Evolutionary conservation across 371 early-diverging fungal genomes (phyloP).

Genomic region (Fennellomyces sp.): DNA sequence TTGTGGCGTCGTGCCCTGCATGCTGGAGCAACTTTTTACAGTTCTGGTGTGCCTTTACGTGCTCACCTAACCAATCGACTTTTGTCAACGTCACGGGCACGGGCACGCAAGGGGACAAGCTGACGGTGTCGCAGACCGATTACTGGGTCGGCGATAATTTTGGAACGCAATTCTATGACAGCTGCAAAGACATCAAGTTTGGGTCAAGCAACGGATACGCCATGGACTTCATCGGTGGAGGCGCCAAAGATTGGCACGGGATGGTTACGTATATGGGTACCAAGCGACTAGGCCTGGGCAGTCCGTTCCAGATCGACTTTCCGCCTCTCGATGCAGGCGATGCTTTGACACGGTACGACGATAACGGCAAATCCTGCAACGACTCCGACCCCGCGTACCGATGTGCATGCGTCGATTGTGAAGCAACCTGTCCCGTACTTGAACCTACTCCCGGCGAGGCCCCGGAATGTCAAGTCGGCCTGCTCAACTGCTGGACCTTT

Average conservation of each 20-base stretch:
- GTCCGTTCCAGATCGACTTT: constrained; percentile 77
- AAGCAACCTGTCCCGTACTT: constrained; percentile 59
- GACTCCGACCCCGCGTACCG: constrained; percentile 59
- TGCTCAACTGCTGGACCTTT: constrained; percentile 63
- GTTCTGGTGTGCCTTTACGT: constrained; percentile 78
- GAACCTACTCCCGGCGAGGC: constrained; percentile 53
- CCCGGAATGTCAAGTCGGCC: constrained; percentile 55
- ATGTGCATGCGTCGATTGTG: constrained; percentile 79
- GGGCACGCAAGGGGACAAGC: constrained; percentile 17
- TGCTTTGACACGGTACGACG: constrained; percentile 35
- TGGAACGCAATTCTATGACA: constrained; percentile 68
- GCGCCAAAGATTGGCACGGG: constrained; percentile 69
- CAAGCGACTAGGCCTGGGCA: constrained; percentile 61
- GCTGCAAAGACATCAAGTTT: constrained; percentile 80
- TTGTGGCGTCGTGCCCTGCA: constrained; percentile 75
- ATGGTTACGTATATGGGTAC: constrained; percentile 71
- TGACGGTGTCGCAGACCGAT: constrained; percentile 54
- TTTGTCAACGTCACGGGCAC: constrained; percentile 69
- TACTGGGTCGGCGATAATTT: constrained; percentile 65
- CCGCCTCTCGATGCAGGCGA: constrained; percentile 37
- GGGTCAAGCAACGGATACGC: constrained; percentile 68
- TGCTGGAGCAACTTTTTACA: constrained; percentile 76
- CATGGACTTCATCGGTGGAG: constrained; percentile 80
- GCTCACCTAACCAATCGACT: constrained; percentile 71
- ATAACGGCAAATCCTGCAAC: constrained; percentile 57